A percentile compares a stretch with the other conserved stretches of the same genome.
These are phyloP conservation scores for Sugiyamaella qingdaonensis DNA, from an alignment of 805 yeast species.

Conservation along the genomic window DNA sequence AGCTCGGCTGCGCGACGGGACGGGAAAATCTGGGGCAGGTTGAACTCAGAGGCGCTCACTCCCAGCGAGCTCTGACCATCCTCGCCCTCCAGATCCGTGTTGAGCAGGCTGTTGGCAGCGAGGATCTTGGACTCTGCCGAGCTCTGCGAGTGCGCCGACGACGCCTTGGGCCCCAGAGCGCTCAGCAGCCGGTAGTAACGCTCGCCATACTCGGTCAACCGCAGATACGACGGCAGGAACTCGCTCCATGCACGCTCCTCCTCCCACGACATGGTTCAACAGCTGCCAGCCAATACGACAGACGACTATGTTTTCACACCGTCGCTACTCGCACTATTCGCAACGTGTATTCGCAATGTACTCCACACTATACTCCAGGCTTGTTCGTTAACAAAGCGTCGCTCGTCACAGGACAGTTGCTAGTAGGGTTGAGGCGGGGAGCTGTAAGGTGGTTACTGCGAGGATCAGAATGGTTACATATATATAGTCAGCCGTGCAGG, in stretches of 20 bases:
- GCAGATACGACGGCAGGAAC: constrained; percentile 21
- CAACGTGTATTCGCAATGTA: no score
- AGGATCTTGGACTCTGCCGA: neutral
- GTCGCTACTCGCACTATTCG: no score
- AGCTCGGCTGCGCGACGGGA: constrained; percentile 23
- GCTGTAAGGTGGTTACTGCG: neutral
- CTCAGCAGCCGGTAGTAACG: constrained; percentile 11
- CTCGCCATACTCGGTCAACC: constrained; percentile 24
- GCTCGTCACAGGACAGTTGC: neutral
- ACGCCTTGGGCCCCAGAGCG: neutral
- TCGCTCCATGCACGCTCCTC: neutral
- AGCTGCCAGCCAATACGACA: neutral
- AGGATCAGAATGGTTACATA: no score
- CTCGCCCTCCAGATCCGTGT: neutral
- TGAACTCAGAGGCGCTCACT: constrained; percentile 10
- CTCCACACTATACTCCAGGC: neutral
- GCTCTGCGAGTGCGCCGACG: neutral
- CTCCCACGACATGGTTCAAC: neutral
- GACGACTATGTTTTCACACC: neutral
- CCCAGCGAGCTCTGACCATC: neutral
- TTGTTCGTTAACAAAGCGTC: neutral
- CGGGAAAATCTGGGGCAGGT: constrained; percentile 25
- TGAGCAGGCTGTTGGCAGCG: neutral
- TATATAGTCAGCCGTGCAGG: no score
- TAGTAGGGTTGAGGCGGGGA: neutral